Conservation (phyloP, 495 filamentous ascomycete species). For the Neurospora pannonica region DNA sequence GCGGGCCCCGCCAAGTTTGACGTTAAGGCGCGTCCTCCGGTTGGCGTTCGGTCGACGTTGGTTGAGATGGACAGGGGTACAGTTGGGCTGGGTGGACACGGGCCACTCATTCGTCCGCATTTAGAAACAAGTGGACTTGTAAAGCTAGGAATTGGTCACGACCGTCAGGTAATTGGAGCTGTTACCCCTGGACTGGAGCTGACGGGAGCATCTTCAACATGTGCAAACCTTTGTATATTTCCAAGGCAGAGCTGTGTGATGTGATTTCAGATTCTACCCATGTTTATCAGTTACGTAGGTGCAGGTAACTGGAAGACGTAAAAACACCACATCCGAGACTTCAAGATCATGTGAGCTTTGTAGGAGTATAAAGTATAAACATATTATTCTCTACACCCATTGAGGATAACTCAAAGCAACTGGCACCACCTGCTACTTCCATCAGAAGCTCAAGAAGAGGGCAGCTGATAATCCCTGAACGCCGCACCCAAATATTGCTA, state of each 20-base stretch:
- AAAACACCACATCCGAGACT: background rate
- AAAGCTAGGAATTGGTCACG: background rate
- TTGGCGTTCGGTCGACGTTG: background rate
- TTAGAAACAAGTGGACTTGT: background rate
- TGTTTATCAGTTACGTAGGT: background rate
- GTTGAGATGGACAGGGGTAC: background rate
- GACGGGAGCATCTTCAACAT: background rate
- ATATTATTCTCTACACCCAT: background rate
- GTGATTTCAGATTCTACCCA: background rate
- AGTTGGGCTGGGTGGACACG: background rate
- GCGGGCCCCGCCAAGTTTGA: background rate
- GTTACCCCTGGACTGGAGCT: background rate
- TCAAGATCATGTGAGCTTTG: background rate
- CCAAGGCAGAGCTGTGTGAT: background rate
- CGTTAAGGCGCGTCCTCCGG: background rate
- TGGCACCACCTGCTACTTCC: background rate
- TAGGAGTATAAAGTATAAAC: background rate
- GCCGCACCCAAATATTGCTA: background rate
- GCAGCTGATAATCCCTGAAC: background rate
- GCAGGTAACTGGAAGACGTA: background rate
- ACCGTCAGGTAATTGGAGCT: background rate
- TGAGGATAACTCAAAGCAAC: background rate
- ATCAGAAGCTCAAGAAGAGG: background rate
- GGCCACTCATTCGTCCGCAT: background rate
- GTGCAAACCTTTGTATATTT: background rate